phyloP scores from a whole-genome alignment of 2,329 filamentous ascomycete species.

The Aschersonia sp. region DNA sequence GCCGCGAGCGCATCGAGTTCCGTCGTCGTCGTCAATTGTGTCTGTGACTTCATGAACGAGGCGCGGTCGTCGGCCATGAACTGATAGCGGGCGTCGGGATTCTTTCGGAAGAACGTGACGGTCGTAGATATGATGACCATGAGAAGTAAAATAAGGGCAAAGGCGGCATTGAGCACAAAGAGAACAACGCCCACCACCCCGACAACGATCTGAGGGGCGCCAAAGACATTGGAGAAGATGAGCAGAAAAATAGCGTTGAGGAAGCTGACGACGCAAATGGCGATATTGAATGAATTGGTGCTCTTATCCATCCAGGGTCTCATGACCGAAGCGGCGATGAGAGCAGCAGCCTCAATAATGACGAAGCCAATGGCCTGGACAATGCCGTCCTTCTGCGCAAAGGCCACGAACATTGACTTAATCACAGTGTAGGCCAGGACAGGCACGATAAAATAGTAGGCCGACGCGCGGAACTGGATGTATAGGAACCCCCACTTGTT shows the following conservation, averaged over 20 bases:
- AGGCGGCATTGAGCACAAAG: slow-evolving; percentile 75
- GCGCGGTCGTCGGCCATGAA: slow-evolving; percentile 93
- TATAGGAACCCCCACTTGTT: slow-evolving; percentile 99
- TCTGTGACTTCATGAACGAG: slow-evolving; percentile 95
- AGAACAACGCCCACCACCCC: slow-evolving; percentile 82
- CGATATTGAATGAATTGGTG: slow-evolving; percentile 91
- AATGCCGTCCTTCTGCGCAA: slow-evolving; percentile 55
- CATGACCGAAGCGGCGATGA: slow-evolving; percentile 66
- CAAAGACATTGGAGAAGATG: slow-evolving; percentile 77
- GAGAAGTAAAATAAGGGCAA: slow-evolving; percentile 67
- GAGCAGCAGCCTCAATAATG: slow-evolving; percentile 63
- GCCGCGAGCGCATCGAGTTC: slow-evolving; percentile 83
- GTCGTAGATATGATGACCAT: slow-evolving; percentile 51
- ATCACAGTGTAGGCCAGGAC: slow-evolving; percentile 64
- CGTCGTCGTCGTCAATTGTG: slow-evolving; percentile 59
- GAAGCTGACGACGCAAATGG: slow-evolving; percentile 82
- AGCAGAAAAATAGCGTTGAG: slow-evolving; percentile 79
- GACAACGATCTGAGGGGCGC: slow-evolving; percentile 66
- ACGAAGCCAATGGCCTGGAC: slow-evolving; percentile 73
- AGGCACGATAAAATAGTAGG: slow-evolving; percentile 88
- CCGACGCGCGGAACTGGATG: slow-evolving; percentile 87
- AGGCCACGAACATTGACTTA: slow-evolving; percentile 79
- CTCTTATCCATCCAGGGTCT: slow-evolving; percentile 99
- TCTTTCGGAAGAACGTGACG: slow-evolving; percentile 73
- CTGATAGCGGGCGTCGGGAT: slow-evolving; percentile 88